phyloP scores from a whole-genome alignment of 495 filamentous ascomycete species.

The Bacidia gigantensis region DNA sequence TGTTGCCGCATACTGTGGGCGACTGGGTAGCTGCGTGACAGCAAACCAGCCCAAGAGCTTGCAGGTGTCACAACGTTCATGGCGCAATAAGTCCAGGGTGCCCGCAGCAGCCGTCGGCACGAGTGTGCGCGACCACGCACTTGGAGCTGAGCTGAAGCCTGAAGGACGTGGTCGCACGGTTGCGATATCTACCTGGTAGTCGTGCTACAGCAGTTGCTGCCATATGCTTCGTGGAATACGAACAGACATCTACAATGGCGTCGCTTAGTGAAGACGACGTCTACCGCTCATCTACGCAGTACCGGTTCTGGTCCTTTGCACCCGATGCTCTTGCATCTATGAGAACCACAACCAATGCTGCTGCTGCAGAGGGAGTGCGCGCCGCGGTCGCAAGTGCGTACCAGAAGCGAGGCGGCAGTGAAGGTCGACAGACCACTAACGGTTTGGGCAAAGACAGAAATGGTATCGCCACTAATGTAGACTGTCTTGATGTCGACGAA shows the following conservation, averaged over 20 bases:
- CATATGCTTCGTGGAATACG: no score
- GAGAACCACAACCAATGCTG: conserved; percentile 59
- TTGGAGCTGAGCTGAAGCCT: not conserved
- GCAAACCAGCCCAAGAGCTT: no score
- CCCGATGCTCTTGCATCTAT: conserved; percentile 51
- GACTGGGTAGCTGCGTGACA: not conserved
- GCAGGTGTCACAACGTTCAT: no score
- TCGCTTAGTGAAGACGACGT: conserved; percentile 70
- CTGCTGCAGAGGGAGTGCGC: conserved; percentile 58
- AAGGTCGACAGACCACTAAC: conserved; percentile 4
- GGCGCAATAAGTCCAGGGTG: no score
- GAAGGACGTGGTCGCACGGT: no score
- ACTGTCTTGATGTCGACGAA: conserved; percentile 66
- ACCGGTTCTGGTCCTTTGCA: conserved; percentile 85
- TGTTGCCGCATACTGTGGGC: no score
- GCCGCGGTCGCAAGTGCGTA: conserved; percentile 37
- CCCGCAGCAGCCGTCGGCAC: no score
- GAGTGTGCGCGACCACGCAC: not conserved
- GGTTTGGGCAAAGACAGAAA: conserved; percentile 3
- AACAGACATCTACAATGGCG: no score
- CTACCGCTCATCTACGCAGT: conserved; percentile 87
- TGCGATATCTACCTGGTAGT: no score
- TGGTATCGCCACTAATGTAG: conserved; percentile 30
- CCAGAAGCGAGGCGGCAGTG: conserved; percentile 14
- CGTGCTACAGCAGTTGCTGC: no score